Base-by-base conservation (phyloP, 164 flowering plant species). In the Vitis labrusca region DNA sequence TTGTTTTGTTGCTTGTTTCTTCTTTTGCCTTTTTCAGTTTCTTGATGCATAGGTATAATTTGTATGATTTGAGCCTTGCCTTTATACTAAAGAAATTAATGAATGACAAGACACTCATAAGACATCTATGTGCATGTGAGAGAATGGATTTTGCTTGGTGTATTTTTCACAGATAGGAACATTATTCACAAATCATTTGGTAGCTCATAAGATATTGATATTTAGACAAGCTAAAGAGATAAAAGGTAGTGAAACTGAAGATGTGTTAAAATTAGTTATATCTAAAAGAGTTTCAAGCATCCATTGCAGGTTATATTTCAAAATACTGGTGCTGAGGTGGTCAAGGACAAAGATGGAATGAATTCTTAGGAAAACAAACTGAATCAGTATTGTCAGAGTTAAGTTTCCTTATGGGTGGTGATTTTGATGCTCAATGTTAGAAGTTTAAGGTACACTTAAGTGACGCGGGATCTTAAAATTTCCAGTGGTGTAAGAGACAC, bases 311-410 rank as follows among this genome's bases (percentile, higher is more conserved):
- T 67, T 10, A 75, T 81, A 62, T 75, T 77, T 70, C 75, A 23
- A 52, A 81, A 81, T 67, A 75, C 79, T 63, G 56, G 69, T 51
- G 71, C 75, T 51, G 97, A 91, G 74, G 90, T 88, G 57, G 87
- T 83, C 19, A 84, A 78, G 66, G 80, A 79, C 63, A 81, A 81
- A 75, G 79, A 83, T 66, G 94, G 92, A n/a, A 85, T 78, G 54
- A 80, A 27, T n/a, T 91, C 54, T 73, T 85, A 37, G 94, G 94
- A 44, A 74, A 87, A 11, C 94, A 94, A n/a, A 91, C 97, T 64
- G 97, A 91, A 71, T 62, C 88, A 10, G 97, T 94, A 54, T 19
- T 91, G 7, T 60, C 90, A 57, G 90, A 87, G 64, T 86, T 87
- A 73, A 94, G 93, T 48, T 78, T 90, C 69, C 80, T 59, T 57